These are phyloP conservation scores for Apiospora sp. DNA, from an alignment of 2,329 filamentous ascomycete species.

Conservation along the genomic window DNA sequence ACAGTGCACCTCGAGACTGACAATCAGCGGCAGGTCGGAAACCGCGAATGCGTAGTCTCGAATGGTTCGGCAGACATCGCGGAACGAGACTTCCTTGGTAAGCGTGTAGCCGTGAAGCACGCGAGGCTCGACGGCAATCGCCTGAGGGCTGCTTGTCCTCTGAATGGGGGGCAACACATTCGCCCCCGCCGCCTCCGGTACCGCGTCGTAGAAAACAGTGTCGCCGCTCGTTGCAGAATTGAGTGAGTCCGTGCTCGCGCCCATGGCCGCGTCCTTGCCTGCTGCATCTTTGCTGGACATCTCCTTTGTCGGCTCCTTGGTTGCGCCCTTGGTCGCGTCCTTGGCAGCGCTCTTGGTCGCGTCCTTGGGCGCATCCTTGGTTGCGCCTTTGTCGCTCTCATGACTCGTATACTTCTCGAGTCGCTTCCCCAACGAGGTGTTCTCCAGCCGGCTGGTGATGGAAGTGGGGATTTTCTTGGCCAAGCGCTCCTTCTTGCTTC, in stretches of 20 bases:
- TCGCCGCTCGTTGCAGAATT: background rate
- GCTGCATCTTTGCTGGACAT: too few relatives aligned
- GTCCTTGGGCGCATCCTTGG: background rate
- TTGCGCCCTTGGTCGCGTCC: background rate
- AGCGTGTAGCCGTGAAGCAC: constrained; percentile 91
- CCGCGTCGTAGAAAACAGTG: background rate
- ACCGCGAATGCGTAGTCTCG: constrained; percentile 78
- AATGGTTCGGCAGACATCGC: constrained; percentile 84
- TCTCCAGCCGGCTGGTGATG: constrained; percentile 55
- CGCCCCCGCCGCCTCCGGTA: too few relatives aligned
- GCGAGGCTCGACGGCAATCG: constrained; percentile 68
- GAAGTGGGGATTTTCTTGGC: constrained; percentile 61
- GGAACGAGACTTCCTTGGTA: constrained; percentile 87
- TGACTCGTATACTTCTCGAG: constrained; percentile 40
- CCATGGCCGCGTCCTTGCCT: background rate
- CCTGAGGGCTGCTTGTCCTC: constrained; percentile 35
- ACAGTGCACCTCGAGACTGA: constrained; percentile 93
- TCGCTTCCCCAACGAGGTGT: constrained; percentile 55
- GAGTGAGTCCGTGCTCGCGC: background rate
- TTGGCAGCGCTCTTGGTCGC: constrained; percentile 22
- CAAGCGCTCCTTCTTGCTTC: constrained; percentile 68
- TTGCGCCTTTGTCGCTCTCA: constrained; percentile 5
- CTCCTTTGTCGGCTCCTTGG: background rate
- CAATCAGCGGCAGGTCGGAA: constrained; percentile 85
- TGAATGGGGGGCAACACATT: background rate